These are phyloP conservation scores for Fraxinus albicans DNA, from an alignment of 305 asterid genomes.

Conservation along the genomic window DNA sequence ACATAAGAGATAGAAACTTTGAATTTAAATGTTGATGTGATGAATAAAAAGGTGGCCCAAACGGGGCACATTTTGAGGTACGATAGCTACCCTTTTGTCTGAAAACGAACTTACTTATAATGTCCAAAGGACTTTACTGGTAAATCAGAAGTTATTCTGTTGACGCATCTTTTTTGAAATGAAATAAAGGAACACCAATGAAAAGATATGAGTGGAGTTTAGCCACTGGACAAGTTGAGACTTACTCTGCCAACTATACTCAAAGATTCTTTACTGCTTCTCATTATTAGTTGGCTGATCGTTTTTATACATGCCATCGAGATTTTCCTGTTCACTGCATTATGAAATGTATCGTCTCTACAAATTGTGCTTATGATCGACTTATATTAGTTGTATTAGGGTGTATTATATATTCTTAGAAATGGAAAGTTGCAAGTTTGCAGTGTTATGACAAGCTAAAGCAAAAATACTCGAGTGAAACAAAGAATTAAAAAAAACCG, in stretches of 20 bases:
- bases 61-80: background rate
- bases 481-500: background rate
- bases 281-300: background rate
- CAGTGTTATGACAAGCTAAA: background rate
- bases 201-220: background rate
- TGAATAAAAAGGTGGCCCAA: too few relatives aligned
- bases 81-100: background rate
- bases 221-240: background rate
- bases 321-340: background rate
- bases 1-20: too few relatives aligned
- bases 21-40: too few relatives aligned
- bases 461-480: background rate
- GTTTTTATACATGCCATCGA: background rate
- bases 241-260: background rate
- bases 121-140: background rate
- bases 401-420: background rate
- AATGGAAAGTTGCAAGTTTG: background rate
- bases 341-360: background rate
- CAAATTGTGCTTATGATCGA: background rate
- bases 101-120: background rate
- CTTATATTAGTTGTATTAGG: background rate
- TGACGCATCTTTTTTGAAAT: background rate
- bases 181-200: background rate
- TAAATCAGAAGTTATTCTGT: background rate
- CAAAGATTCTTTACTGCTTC: background rate